A percentile compares a stretch with the other conserved stretches of the same genome.
These are phyloP conservation scores for Rachicladosporium sp. DNA, from an alignment of 2,329 filamentous ascomycete genomes.

Conservation along the genomic window DNA sequence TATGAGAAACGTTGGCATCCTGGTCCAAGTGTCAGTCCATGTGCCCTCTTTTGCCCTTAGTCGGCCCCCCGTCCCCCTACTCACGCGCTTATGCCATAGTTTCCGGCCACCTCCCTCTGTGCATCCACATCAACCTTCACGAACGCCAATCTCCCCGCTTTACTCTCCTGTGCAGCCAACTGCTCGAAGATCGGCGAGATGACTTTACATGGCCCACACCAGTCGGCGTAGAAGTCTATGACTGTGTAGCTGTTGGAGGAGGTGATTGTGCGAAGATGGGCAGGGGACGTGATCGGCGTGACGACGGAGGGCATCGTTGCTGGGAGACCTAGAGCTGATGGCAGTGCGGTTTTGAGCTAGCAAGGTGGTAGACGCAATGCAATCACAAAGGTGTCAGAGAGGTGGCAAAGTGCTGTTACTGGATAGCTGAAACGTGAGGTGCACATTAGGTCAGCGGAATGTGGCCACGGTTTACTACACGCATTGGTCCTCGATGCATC, in stretches of 20 bases:
- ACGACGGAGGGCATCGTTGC: slow-evolving; percentile 16
- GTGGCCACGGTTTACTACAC: too few relatives aligned
- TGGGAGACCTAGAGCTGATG: too few relatives aligned
- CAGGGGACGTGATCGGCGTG: slow-evolving; percentile 17
- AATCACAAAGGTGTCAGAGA: too few relatives aligned
- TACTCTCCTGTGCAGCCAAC: slow-evolving; percentile 38
- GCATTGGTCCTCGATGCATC: too few relatives aligned
- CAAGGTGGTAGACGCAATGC: too few relatives aligned
- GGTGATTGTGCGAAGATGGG: slow-evolving; percentile 20
- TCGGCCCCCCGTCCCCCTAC: neutral
- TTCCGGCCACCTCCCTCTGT: slow-evolving; percentile 36
- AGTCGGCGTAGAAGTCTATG: slow-evolving; percentile 28
- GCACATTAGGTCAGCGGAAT: too few relatives aligned
- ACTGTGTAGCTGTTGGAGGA: slow-evolving; percentile 21
- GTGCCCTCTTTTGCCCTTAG: neutral
- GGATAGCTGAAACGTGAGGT: too few relatives aligned
- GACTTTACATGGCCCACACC: slow-evolving; percentile 46
- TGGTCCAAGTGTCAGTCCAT: slow-evolving; percentile 1
- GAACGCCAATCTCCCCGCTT: slow-evolving; percentile 37
- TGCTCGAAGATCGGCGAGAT: slow-evolving; percentile 41
- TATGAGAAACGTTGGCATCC: slow-evolving; percentile 39
- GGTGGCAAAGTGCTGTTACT: too few relatives aligned
- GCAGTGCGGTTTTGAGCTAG: too few relatives aligned
- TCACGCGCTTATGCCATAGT: slow-evolving; percentile 37
- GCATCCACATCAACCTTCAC: slow-evolving; percentile 45